A percentile compares a stretch with the other conserved stretches of the same genome.
phyloP scores from a whole-genome alignment of 2,329 filamentous ascomycete species.

The Aspergillus spinulosporus region DNA sequence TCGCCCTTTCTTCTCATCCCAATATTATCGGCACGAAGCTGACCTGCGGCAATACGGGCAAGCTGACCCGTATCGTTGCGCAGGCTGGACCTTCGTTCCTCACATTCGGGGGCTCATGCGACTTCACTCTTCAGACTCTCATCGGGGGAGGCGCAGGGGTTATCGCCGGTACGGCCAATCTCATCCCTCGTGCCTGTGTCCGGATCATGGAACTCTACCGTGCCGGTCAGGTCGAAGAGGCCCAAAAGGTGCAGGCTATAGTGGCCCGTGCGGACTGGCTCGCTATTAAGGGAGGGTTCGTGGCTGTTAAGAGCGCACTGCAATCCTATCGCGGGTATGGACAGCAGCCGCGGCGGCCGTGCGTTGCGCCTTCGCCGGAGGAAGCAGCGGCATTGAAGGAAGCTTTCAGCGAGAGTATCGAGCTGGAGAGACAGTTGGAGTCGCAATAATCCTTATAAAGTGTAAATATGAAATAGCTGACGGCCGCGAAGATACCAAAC shows the following conservation, averaged over 20 bases:
- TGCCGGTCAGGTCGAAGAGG: slow-evolving; percentile 72
- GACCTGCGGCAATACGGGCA: slow-evolving; percentile 73
- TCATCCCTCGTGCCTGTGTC: slow-evolving; percentile 79
- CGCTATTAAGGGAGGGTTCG: slow-evolving; percentile 77
- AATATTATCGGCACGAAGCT: slow-evolving; percentile 72
- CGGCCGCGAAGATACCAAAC: slow-evolving; percentile 8
- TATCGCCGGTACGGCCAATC: slow-evolving; percentile 82
- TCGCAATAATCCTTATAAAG: slow-evolving; percentile 5
- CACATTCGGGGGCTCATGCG: slow-evolving; percentile 83
- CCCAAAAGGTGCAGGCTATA: slow-evolving; percentile 72
- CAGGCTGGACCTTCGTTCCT: slow-evolving; percentile 62
- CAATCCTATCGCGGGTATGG: slow-evolving; percentile 81
- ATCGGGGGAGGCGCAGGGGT: slow-evolving; percentile 77
- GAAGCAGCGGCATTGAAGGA: slow-evolving; percentile 36
- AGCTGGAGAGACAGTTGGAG: slow-evolving; percentile 37
- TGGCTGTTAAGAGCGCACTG: slow-evolving; percentile 82
- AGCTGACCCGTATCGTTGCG: slow-evolving; percentile 64
- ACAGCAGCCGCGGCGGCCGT: slow-evolving; percentile 69
- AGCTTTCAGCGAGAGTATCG: slow-evolving; percentile 41
- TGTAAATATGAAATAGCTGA: background rate
- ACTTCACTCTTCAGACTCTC: slow-evolving; percentile 82
- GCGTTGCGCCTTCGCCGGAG: slow-evolving; percentile 49
- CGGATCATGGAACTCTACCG: slow-evolving; percentile 75
- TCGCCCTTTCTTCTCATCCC: slow-evolving; percentile 56
- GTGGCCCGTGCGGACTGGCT: slow-evolving; percentile 80